Base-by-base conservation (phyloP, 2,329 filamentous ascomycete genomes). In the Hymenoscyphus fructigenus region DNA sequence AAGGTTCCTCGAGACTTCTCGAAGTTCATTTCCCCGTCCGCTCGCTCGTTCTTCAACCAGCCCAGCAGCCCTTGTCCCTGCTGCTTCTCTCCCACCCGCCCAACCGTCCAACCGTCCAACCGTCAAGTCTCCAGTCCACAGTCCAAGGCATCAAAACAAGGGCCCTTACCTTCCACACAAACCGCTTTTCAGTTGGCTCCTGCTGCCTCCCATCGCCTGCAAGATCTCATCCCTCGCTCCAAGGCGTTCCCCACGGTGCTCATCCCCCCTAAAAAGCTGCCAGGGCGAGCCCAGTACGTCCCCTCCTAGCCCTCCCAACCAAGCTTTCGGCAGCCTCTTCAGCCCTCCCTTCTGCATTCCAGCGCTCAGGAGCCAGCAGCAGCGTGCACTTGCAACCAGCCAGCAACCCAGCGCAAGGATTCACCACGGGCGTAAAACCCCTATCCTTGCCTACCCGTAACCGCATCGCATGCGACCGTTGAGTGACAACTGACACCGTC, bases 401-500 rank as follows among this genome's bases (percentile, higher is more conserved):
- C 26, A 53, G 2, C 47, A 65, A 58, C 65, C 62, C 58, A 57
- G 60, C 63, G 57, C 70, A 59, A 70, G 68, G 68, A 69, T 70
- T 64, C 29, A 53, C 63, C 63, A 67, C 65, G 65, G 66, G 61
- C 61, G 55, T 58, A 55, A 65, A 62, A 50, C 67, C 67, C 67
- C 56, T 69, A 72, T 68, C 70, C 70, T 69, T 71, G 69, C 66
- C 64, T 66, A 67, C 69, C 68, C 68, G 67, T 62, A 62, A 41
- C 60, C 55, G 53, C 53, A 57, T 26, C 28, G 26, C 55, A 34
- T 34, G 55, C 28, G n/a, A 57, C 47, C 47, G 47, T 53, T 53
- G 20, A 53, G 23, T 23, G 6, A 53, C 47, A 50, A 50, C 23
- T 50, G 44, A 50, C 44, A 50, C n/a, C 7, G 44, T 50, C 44